phyloP scores from a whole-genome alignment of 768 basidiomycete species.

The Hypholoma sublateritium region DNA sequence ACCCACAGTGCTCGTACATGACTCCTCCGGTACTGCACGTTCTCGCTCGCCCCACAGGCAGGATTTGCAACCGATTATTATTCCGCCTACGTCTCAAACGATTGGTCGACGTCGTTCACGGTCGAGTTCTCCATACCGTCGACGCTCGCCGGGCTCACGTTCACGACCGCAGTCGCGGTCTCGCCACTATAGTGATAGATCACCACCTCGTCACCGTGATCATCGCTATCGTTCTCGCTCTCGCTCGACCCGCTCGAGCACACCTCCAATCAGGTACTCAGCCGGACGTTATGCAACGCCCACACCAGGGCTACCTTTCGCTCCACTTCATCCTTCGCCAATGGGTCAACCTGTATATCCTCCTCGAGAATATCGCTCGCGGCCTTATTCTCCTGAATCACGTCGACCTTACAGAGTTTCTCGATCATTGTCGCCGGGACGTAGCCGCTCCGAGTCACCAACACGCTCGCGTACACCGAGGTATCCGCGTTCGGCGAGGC shows the following conservation, averaged over 20 bases:
- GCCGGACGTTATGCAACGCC: background rate
- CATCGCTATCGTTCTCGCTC: background rate
- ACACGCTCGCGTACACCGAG: background rate
- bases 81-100: background rate
- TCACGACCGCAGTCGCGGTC: conserved; percentile 7
- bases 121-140: background rate
- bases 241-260: conserved; percentile 10
- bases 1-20: background rate
- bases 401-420: no score
- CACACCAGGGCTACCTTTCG: conserved; percentile 9
- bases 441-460: background rate
- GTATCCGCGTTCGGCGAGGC: background rate
- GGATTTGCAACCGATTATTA: conserved; percentile 5
- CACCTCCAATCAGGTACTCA: conserved; percentile 2
- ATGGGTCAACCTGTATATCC: conserved; percentile 3
- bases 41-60: conserved; percentile 17
- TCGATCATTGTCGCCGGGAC: background rate
- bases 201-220: background rate
- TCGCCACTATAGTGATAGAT: background rate
- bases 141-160: background rate
- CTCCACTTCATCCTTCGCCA: background rate
- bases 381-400: conserved; percentile 18
- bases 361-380: conserved; percentile 10
- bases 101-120: conserved; percentile 2
- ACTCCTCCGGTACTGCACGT: conserved; percentile 3